phyloP scores from a whole-genome alignment of 768 basidiomycete genomes.

The Leccinum incarnatum region DNA sequence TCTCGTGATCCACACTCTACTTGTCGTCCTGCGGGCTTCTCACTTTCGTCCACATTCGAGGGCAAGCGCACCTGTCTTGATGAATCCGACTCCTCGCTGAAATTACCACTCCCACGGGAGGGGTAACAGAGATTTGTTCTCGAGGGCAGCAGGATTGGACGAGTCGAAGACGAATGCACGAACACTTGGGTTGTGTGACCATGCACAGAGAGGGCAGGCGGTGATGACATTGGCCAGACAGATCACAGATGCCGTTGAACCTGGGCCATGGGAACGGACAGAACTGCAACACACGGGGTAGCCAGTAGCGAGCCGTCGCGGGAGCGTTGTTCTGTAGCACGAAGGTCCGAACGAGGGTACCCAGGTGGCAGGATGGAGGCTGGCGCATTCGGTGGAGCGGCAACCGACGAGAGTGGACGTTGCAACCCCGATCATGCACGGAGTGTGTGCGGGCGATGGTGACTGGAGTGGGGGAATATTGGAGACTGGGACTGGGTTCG shows the following conservation, averaged over 20 bases:
- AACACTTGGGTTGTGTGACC: conserved; percentile 9
- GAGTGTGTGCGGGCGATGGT: conserved; percentile 26
- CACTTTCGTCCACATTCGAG: conserved; percentile 15
- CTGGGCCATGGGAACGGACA: conserved; percentile 34
- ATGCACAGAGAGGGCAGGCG: conserved; percentile 22
- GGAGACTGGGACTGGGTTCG: conserved; percentile 37
- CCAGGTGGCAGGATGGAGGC: conserved; percentile 24
- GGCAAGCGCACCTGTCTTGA: conserved; percentile 10
- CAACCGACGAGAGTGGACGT: conserved; percentile 32
- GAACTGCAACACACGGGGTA: conserved; percentile 26
- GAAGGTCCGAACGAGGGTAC: conserved; percentile 10
- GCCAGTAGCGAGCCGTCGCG: conserved; percentile 32
- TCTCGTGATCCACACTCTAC: background rate
- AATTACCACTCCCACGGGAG: conserved; percentile 45
- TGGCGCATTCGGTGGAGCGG: conserved; percentile 36
- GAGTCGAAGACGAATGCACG: conserved; percentile 21
- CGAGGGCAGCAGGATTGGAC: conserved; percentile 38
- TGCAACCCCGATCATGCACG: conserved; percentile 23
- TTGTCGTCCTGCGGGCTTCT: conserved; percentile 11
- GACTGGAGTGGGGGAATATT: conserved; percentile 43
- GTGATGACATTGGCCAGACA: conserved; percentile 10
- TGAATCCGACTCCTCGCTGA: conserved; percentile 26
- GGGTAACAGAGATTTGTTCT: conserved; percentile 59
- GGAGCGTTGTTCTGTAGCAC: conserved; percentile 1
- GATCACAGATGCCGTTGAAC: conserved; percentile 19